These are phyloP conservation scores for Pseudohalonectria lignicola DNA, from an alignment of 2,329 filamentous ascomycete genomes.

Conservation along the genomic window DNA sequence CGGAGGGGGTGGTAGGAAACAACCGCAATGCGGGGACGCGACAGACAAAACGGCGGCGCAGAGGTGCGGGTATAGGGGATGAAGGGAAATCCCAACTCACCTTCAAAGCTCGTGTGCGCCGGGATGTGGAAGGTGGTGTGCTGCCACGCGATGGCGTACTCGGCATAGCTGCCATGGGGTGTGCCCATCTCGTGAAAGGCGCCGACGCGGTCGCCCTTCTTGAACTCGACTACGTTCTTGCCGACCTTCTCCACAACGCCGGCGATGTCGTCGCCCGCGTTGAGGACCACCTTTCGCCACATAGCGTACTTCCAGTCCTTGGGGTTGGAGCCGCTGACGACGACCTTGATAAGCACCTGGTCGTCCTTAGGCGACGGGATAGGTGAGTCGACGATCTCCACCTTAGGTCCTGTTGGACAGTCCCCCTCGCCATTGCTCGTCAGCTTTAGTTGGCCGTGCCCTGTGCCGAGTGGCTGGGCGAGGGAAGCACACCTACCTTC, in stretches of 20 bases:
- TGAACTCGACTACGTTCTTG: slow-evolving; percentile 9
- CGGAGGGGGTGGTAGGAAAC: too few species aligned
- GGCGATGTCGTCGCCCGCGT: slow-evolving; percentile 10
- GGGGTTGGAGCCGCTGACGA: slow-evolving; percentile 9
- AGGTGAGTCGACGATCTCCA: slow-evolving; percentile 26
- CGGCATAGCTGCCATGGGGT: slow-evolving; percentile 43
- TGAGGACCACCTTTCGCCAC: slow-evolving; percentile 1
- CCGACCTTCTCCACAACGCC: slow-evolving; percentile 8
- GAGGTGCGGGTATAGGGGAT: too few species aligned
- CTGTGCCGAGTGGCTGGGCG: too few species aligned
- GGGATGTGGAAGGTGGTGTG: slow-evolving; percentile 47
- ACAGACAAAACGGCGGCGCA: too few species aligned
- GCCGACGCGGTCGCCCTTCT: slow-evolving; percentile 31
- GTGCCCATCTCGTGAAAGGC: slow-evolving; percentile 39
- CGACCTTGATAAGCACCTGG: slow-evolving; percentile 18
- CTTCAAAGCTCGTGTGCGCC: slow-evolving; percentile 33
- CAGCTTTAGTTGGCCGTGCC: slow-evolving; percentile 1
- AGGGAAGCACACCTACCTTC: slow-evolving; percentile 13
- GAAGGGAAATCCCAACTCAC: too few species aligned
- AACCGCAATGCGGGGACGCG: too few species aligned
- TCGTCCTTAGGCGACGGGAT: slow-evolving; percentile 24
- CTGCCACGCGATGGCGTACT: slow-evolving; percentile 46
- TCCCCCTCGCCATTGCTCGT: too few species aligned
- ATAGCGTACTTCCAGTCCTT: slow-evolving; percentile 10
- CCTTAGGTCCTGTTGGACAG: slow-evolving; percentile 18